Percentiles rank a stretch among this genome's conserved stretches.
Evolutionary conservation across 441 rosid species (phyloP).

Genomic region (Populus hybrid): DNA sequence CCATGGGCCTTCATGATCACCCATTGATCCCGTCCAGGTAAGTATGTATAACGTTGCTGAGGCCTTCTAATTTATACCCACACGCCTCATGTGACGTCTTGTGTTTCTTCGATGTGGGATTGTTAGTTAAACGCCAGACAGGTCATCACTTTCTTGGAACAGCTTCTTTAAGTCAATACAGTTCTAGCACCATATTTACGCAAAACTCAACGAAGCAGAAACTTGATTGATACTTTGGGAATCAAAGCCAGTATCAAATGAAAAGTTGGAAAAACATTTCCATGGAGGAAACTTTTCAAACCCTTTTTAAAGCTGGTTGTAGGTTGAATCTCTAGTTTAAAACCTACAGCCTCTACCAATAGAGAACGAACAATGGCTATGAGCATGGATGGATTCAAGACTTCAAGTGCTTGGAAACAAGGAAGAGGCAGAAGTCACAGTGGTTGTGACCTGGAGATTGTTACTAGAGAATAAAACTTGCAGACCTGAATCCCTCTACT

Average conservation of each 20-base stretch:
- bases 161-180: too few species aligned
- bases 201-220: background rate
- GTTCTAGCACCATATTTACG: background rate
- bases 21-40: conserved; percentile 16
- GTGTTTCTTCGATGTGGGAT: background rate
- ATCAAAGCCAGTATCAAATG: background rate
- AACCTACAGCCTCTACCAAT: background rate
- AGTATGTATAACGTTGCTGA: conserved; percentile 1
- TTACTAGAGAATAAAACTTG: too few species aligned
- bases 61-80: background rate
- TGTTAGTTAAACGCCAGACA: too few species aligned
- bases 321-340: background rate
- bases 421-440: background rate
- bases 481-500: too few species aligned
- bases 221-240: background rate
- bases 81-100: background rate
- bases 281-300: background rate
- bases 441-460: background rate
- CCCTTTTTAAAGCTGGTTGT: background rate
- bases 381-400: background rate
- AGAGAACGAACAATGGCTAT: background rate
- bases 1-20: conserved; percentile 7
- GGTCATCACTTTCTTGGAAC: too few species aligned
- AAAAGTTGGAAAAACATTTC: background rate
- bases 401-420: background rate